Percentiles rank a stretch among this genome's conserved stretches.
Evolutionary conservation across 2,329 filamentous ascomycete genomes (phyloP).

Genomic region (Phialophora macrospora): DNA sequence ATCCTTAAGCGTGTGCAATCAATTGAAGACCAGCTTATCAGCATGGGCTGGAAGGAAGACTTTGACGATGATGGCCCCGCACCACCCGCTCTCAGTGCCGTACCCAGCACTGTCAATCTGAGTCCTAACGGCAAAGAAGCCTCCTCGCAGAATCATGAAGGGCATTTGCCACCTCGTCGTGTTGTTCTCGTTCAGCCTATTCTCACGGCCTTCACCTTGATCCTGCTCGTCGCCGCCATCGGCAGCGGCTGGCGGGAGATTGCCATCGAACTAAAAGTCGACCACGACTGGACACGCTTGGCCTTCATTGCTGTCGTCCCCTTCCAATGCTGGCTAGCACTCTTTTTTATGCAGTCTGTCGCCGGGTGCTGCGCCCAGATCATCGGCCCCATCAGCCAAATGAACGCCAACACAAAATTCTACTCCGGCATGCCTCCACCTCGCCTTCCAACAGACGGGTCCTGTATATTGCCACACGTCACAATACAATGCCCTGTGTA

Average conservation of each 20-base stretch:
- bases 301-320: slow-evolving; percentile 59
- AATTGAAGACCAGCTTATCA: slow-evolving; percentile 55
- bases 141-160: slow-evolving; percentile 43
- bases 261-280: slow-evolving; percentile 60
- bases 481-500: slow-evolving; percentile 89
- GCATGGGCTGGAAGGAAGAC: slow-evolving; percentile 43
- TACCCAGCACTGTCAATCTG: slow-evolving; percentile 30
- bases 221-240: slow-evolving; percentile 59
- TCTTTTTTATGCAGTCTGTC: slow-evolving; percentile 56
- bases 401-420: slow-evolving; percentile 53
- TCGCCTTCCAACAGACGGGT: slow-evolving; percentile 43
- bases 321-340: slow-evolving; percentile 63
- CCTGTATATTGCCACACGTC: slow-evolving; percentile 51
- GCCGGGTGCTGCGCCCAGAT: slow-evolving; percentile 50
- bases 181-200: slow-evolving; percentile 61
- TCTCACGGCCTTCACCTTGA: slow-evolving; percentile 59
- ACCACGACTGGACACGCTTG: slow-evolving; percentile 60
- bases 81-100: slow-evolving; percentile 21
- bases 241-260: slow-evolving; percentile 62
- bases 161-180: slow-evolving; percentile 54
- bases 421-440: slow-evolving; percentile 51
- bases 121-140: slow-evolving; percentile 11
- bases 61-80: slow-evolving; percentile 51
- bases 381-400: slow-evolving; percentile 52
- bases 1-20: slow-evolving; percentile 58